Conservation (phyloP, 352 stramenopile genomes). For the Phytophthora pistaciae region DNA sequence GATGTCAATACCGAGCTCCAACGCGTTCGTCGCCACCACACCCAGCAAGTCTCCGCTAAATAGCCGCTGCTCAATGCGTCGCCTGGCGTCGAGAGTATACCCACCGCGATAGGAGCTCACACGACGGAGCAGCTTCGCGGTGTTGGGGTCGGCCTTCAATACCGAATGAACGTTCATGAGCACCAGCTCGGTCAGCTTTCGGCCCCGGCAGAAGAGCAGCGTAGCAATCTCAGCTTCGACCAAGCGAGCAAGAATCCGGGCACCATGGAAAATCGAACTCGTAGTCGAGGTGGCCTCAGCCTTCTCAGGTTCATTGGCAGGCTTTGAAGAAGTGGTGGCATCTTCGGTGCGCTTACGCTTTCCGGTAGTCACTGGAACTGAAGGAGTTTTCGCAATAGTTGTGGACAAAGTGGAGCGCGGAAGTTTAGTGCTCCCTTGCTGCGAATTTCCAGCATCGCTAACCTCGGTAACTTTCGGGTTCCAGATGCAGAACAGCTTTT, state of each 20-base stretch:
- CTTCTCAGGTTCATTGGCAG: slow-evolving; percentile 7
- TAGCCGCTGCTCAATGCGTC: slow-evolving; percentile 95
- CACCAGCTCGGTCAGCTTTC: slow-evolving; percentile 95
- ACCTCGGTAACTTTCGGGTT: slow-evolving; percentile 84
- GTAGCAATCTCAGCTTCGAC: slow-evolving; percentile 92
- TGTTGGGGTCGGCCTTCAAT: slow-evolving; percentile 52
- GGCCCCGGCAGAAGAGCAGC: slow-evolving; percentile 96
- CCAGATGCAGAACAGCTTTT: slow-evolving; percentile 97
- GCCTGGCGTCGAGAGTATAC: slow-evolving; percentile 93
- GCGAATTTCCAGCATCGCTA: background rate
- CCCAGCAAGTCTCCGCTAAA: slow-evolving; percentile 96
- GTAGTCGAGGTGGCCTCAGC: slow-evolving; percentile 31
- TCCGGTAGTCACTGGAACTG: background rate
- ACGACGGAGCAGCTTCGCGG: slow-evolving; percentile 32
- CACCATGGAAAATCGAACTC: slow-evolving; percentile 91
- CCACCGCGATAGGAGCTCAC: slow-evolving; percentile 97
- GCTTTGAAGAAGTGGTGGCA: background rate
- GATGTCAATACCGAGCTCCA: slow-evolving; percentile 98
- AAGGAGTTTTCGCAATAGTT: background rate
- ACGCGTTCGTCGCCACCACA: slow-evolving; percentile 96
- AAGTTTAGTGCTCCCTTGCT: background rate
- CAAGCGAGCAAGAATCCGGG: slow-evolving; percentile 92
- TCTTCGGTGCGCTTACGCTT: slow-evolving; percentile 33
- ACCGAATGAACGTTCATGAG: slow-evolving; percentile 87
- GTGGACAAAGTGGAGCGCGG: background rate